Percentiles rank a stretch among this genome's conserved stretches.
Evolutionary conservation across 2,329 filamentous ascomycete species (phyloP).

Genomic region (Hyphodiscus sp.): DNA sequence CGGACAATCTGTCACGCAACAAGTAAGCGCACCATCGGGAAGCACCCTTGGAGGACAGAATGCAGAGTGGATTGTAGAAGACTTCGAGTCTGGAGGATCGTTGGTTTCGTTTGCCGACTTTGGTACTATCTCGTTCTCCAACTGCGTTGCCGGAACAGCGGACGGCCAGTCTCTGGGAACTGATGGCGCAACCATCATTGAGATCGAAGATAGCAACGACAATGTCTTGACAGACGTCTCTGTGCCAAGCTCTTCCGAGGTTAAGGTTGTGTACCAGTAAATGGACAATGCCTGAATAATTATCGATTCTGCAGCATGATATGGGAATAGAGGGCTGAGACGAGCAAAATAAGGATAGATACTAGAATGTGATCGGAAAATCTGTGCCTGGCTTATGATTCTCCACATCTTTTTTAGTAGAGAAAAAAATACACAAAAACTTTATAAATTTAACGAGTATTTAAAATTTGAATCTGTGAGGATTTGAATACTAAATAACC

Average conservation of each 20-base stretch:
- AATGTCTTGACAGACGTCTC: slow-evolving; percentile 3
- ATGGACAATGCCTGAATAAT: background rate
- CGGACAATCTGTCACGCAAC: slow-evolving; percentile 37
- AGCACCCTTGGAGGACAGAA: slow-evolving; percentile 37
- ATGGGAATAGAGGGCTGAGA: no score
- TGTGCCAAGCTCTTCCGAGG: background rate
- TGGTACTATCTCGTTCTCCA: slow-evolving; percentile 39
- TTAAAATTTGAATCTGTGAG: no score
- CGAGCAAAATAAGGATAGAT: no score
- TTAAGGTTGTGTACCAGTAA: background rate
- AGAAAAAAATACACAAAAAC: no score
- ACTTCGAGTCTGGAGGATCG: slow-evolving; percentile 35
- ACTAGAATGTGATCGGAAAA: no score
- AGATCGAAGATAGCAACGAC: slow-evolving; percentile 26
- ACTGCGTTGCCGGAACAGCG: slow-evolving; percentile 29
- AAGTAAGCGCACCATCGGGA: slow-evolving; percentile 31
- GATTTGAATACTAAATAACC: no score
- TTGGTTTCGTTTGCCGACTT: slow-evolving; percentile 43
- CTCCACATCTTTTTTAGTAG: no score
- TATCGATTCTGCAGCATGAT: no score
- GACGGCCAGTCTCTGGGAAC: slow-evolving; percentile 19
- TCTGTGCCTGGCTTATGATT: no score
- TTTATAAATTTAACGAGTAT: no score
- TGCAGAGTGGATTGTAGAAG: slow-evolving; percentile 46
- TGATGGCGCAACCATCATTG: slow-evolving; percentile 34